Evolutionary conservation across 371 early-diverging fungal species (phyloP), one percentile per base, ranked within the genome.

Genomic region (Mortierella sp.): DNA sequence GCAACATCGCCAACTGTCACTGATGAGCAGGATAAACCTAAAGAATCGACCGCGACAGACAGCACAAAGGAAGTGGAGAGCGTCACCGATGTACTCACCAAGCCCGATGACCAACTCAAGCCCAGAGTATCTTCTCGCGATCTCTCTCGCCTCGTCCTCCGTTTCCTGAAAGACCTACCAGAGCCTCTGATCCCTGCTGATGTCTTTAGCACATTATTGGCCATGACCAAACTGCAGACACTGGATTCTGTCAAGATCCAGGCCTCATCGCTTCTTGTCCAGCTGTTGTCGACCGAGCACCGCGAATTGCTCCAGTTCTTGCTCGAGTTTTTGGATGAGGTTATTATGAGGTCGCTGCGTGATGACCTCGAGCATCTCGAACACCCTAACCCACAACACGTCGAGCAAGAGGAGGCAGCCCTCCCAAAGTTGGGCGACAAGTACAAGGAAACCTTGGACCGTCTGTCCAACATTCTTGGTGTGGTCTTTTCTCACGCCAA

Each of bases 231-330:
- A n/a, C 58, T 83, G 11, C 74, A 83, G 16, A 70, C 76, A 2
- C 24, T 63, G 21, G 83, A 83, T 21, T 57, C 70, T 7, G 60
- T 83, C 79, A 83, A 76, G 63, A 48, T 57, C 21, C 79, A 79
- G 38, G 70, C 77, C 0, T 45, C 73, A 16, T 72, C 76, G 0
- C 38, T 79, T 14, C 28, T 79, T 31, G 71, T 83, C 26, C 83
- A 79, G 45, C 47, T 65, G 24, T 21, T 83, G 45, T 3, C 77
- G 0, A 24, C 21, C 0, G 80, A 76, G 38, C 73, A 73, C 45
- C 54, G 58, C 26, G 76, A 83, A 8, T 31, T 83, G 10, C 80
- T 83, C 9, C 79, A 79, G 47, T 83, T 79, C 70, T 44, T 79
- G 3, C 63, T 83, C 0, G 77, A 79, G 71, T 76, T 79, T 52